Evolutionary conservation across 371 early-diverging fungal genomes (phyloP), one percentile per base, ranked within the genome.

Genomic region (Mortierella sp.): DNA sequence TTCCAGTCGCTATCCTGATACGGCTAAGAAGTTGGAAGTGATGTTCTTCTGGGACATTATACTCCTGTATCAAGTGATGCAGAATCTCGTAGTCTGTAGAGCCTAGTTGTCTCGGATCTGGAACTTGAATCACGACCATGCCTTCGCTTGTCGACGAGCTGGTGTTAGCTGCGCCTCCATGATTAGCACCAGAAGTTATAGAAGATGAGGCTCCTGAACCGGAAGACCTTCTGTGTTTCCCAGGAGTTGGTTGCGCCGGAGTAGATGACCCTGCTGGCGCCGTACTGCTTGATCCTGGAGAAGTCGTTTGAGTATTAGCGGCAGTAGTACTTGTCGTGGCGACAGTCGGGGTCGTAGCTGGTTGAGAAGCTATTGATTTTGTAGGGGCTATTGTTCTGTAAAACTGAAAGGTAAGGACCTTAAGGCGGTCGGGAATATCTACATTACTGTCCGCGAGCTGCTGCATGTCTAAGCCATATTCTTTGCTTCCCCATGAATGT

Each of bases 21-120:
- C 92, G 90, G 69, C 95, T 94, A 33, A 94, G 89, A 38, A 98
- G 88, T 64, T 90, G 88, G 70, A 93, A 96, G 22, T 90, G 91
- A 66, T 94, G 91, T 60, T 93, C 90, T 50, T 84, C 86, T 0
- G 98, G 96, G 28, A 98, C 90, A 38, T 87, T 76, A 86, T 95
- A 88, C 53, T 83, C 78, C 11, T 71, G 53, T 3, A 77, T 48
- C 52, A 83, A 40, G 22, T 67, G 65, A 21, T 66, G 69, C 1
- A 87, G 63, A 24, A 89, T 66, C 28, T 84, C 84, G 22, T 70
- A 66, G 36, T 84, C 86, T 10, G 82, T 63, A 36, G 82, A 47
- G 3, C 84, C 87, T 13, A 65, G 13, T 38, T 67, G 67, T 0
- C 40, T 32, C 0, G 79, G 70, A 55, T 86, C 71, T 6, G 85